These are phyloP conservation scores for Davidsoniella australis DNA, from an alignment of 2,329 filamentous ascomycete genomes.

Conservation along the genomic window DNA sequence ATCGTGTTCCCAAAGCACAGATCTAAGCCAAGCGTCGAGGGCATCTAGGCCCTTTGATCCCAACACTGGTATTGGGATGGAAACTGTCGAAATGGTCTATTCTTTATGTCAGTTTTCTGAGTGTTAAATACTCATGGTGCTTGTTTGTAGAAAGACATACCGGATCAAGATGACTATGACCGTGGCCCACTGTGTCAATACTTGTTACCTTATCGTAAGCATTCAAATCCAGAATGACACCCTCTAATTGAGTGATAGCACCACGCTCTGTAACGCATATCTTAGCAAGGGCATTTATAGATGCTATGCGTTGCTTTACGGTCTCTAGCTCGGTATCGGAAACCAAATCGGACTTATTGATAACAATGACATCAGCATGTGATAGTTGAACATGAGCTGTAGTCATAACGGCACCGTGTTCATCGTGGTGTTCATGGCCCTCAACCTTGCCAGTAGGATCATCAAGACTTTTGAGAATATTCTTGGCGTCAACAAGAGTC, in stretches of 20 bases:
- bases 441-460: conserved; percentile 43
- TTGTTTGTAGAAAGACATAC: conserved; percentile 29
- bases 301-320: conserved; percentile 54
- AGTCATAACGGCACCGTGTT: conserved; percentile 55
- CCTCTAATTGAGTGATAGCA: conserved; percentile 65
- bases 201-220: conserved; percentile 73
- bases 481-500: conserved; percentile 87
- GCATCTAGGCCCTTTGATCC: conserved; percentile 35
- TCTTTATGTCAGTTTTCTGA: conserved; percentile 13
- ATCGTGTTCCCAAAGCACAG: conserved; percentile 64
- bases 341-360: conserved; percentile 88
- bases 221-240: conserved; percentile 73
- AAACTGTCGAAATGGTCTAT: conserved; percentile 69
- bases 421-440: conserved; percentile 33
- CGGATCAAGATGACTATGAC: conserved; percentile 81
- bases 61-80: conserved; percentile 50
- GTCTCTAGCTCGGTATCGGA: conserved; percentile 46
- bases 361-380: conserved; percentile 83
- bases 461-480: conserved; percentile 68
- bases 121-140: neutral
- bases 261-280: conserved; percentile 69
- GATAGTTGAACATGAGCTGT: conserved; percentile 94
- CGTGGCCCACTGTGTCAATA: conserved; percentile 55
- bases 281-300: conserved; percentile 81
- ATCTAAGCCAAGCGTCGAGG: conserved; percentile 69